Evolutionary conservation across 306 rosid genomes (phyloP).

Genomic region (Canavalia gladiata): DNA sequence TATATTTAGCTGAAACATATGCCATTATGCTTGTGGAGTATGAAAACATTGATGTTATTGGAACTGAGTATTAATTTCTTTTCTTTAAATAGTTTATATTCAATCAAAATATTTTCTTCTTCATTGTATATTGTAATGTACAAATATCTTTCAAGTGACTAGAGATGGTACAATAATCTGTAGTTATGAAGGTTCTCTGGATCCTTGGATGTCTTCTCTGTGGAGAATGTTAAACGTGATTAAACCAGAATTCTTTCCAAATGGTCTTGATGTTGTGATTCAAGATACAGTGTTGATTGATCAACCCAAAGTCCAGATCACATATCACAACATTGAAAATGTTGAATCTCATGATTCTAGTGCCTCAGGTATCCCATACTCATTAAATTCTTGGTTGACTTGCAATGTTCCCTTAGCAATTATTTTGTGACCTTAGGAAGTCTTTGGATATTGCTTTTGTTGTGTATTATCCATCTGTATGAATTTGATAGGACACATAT

Average conservation of each 20-base stretch:
- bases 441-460: slow-evolving; percentile 19
- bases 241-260: slow-evolving; percentile 68
- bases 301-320: slow-evolving; percentile 71
- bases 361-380: slow-evolving; percentile 65
- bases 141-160: slow-evolving; percentile 2
- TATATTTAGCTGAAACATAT: slow-evolving; percentile 34
- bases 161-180: slow-evolving; percentile 37
- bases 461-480: slow-evolving; percentile 34
- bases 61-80: slow-evolving; percentile 11
- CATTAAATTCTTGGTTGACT: slow-evolving; percentile 40
- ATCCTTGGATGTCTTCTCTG: slow-evolving; percentile 88
- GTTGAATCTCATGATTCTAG: slow-evolving; percentile 57
- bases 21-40: slow-evolving; percentile 32
- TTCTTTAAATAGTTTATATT: slow-evolving; percentile 3
- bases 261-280: slow-evolving; percentile 65
- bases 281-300: slow-evolving; percentile 63
- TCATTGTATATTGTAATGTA: not conserved
- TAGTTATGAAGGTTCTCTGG: slow-evolving; percentile 95
- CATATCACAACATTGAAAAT: slow-evolving; percentile 62
- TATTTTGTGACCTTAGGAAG: slow-evolving; percentile 26
- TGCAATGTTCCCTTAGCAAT: slow-evolving; percentile 29
- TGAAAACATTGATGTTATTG: slow-evolving; percentile 31
- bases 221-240: slow-evolving; percentile 68
- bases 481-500: slow-evolving; percentile 20
- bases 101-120: not conserved